A percentile compares a stretch with the other conserved stretches of the same genome.
phyloP scores from a whole-genome alignment of 257 asterid species.

The Capsicum baccatum region DNA sequence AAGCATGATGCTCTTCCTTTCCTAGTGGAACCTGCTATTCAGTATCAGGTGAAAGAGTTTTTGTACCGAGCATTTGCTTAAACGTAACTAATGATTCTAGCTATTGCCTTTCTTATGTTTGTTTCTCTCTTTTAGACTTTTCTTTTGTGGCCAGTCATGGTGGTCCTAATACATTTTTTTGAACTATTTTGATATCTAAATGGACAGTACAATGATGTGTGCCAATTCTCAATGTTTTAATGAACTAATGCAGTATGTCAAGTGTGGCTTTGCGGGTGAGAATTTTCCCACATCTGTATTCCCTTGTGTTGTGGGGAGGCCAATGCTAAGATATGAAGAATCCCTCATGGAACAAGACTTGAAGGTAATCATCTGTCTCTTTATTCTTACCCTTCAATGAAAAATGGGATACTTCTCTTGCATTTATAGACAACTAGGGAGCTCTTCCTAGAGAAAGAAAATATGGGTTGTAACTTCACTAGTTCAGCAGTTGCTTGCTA shows the following conservation, averaged over 20 bases:
- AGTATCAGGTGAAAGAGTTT: background rate
- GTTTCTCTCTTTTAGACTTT: background rate
- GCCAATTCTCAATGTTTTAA: background rate
- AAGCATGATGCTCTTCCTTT: slow-evolving; percentile 18
- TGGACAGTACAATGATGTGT: background rate
- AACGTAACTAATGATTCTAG: background rate
- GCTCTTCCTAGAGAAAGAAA: slow-evolving; percentile 18
- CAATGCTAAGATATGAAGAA: slow-evolving; percentile 96
- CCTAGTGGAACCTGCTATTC: background rate
- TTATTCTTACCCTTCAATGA: background rate
- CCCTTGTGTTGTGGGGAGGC: slow-evolving; percentile 98
- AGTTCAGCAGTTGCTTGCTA: slow-evolving; percentile 1
- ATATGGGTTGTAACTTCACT: background rate
- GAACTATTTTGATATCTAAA: background rate
- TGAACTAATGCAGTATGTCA: slow-evolving; percentile 81
- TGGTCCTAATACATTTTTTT: background rate
- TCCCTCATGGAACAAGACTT: slow-evolving; percentile 90
- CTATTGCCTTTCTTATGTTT: background rate
- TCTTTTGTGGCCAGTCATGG: slow-evolving; percentile 10
- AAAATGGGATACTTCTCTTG: background rate
- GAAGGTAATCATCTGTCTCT: slow-evolving; percentile 54
- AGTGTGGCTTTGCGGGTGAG: slow-evolving; percentile 96
- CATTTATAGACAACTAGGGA: background rate
- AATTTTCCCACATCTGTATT: slow-evolving; percentile 96
- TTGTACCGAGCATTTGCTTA: slow-evolving; percentile 9